Base-by-base conservation (phyloP, 805 yeast species). In the Sugiyamaella americana region DNA sequence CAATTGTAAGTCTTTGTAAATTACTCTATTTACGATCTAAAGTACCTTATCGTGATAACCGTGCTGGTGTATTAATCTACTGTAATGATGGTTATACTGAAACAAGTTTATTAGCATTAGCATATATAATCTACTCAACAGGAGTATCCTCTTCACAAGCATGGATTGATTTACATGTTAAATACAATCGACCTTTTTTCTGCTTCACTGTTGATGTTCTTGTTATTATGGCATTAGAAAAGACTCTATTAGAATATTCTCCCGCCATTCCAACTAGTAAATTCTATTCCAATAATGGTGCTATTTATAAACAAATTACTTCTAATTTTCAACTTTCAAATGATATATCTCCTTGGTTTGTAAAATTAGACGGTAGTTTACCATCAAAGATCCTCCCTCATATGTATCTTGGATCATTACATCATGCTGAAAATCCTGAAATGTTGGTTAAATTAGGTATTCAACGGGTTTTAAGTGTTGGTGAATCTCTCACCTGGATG, bases 61-160 rank as follows among this genome's bases (percentile, higher is more conserved):
- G 51, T 11, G 57, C 58, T 1, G 58, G 61, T 2, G 67, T 79
- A 0, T 70, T 89, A 50, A 68, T 89, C 6, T 82, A 79, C 60
- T 87, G 96, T 58, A 76, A 85, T 1, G 96, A 91, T 65, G 98
- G 98, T 0, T 91, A 89, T 63, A 87, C 96, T 0, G 96, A 88
- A 59, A 83, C 89, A 43, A 79, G 95, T 3, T 71, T 91, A n/a
- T 64, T 89, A 35, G 76, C 79, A 0, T 67, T 87, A 30, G 76
- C 88, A 47, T 89, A 76, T 56, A 54, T 84, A 48, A 83, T 91
- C 48, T 91, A 82, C 64, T 62, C 85, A 1, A 75, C 81, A 45
- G 78, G 82, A 35, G 58, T 78, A 17, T 54, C 75, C 0, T 63
- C 86, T 10, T 80, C 83, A 22, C 80, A 82, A 35, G 89, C 88